Evolutionary conservation across 306 rosid genomes (phyloP).

Genomic region (Myrica gale): DNA sequence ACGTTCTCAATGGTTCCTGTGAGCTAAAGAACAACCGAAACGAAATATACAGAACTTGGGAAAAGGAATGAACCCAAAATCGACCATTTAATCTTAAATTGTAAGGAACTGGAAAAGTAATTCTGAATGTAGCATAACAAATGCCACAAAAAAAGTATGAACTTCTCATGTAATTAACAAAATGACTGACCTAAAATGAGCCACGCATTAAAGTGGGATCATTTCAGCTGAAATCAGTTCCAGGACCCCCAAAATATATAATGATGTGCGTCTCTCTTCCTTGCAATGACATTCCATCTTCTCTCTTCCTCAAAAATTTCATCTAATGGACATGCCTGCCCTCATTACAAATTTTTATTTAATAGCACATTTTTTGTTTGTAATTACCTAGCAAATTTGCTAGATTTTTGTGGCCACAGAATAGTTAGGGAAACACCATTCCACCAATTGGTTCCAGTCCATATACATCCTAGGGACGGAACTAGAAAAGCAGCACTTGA

Average conservation of each 20-base stretch:
- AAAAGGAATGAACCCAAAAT: conserved; percentile 16
- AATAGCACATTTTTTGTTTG: background rate
- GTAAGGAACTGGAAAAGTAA: conserved; percentile 45
- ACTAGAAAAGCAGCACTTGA: no score
- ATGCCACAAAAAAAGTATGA: conserved; percentile 49
- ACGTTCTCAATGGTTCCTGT: conserved; percentile 13
- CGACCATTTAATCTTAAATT: conserved; percentile 33
- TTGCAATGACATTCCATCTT: conserved; percentile 18
- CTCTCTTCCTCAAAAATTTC: conserved; percentile 7
- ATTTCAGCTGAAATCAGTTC: conserved; percentile 71
- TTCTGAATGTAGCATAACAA: conserved; percentile 47
- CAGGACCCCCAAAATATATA: conserved; percentile 48
- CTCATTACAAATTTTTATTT: background rate
- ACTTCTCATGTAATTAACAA: conserved; percentile 52
- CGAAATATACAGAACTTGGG: conserved; percentile 6
- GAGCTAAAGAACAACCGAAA: conserved; percentile 16
- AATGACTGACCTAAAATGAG: conserved; percentile 77
- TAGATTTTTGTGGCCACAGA: conserved; percentile 3
- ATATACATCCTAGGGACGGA: no score
- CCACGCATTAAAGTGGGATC: conserved; percentile 72
- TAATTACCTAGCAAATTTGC: background rate
- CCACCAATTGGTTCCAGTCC: no score
- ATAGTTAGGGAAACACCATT: background rate
- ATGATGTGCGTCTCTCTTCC: conserved; percentile 12
- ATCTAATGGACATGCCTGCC: conserved; percentile 1